Percentiles rank a stretch among this genome's conserved stretches.
These are phyloP conservation scores for Trifolium pratense DNA, from an alignment of 306 rosid genomes.

Conservation along the genomic window DNA sequence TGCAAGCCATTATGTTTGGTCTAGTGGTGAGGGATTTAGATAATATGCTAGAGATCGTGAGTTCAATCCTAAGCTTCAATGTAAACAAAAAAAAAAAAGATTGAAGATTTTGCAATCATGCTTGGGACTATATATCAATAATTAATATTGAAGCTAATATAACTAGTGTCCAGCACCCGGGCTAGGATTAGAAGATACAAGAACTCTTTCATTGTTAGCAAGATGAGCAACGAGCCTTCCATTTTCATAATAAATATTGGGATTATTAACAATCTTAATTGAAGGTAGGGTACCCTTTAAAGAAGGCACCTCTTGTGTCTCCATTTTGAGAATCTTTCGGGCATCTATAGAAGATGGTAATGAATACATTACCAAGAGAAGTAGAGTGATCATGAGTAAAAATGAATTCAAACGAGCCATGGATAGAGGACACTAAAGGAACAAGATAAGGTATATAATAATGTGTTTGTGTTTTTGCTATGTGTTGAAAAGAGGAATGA, in stretches of 20 bases:
- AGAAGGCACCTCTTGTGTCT: slow-evolving; percentile 15
- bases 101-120: not conserved
- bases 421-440: slow-evolving; percentile 9
- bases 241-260: slow-evolving; percentile 14
- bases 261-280: not conserved
- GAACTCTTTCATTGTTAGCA: slow-evolving; percentile 29
- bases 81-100: too few relatives aligned
- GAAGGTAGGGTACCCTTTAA: not conserved
- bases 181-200: slow-evolving; percentile 32
- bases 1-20: too few relatives aligned
- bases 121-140: too few relatives aligned
- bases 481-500: slow-evolving; percentile 7
- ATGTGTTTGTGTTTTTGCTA: slow-evolving; percentile 31
- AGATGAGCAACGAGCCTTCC: slow-evolving; percentile 1
- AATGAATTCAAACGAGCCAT: slow-evolving; percentile 43
- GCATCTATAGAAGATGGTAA: slow-evolving; percentile 38
- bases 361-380: slow-evolving; percentile 27
- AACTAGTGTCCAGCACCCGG: slow-evolving; percentile 39
- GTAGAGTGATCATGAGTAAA: slow-evolving; percentile 38
- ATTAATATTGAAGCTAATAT: not conserved
- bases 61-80: too few relatives aligned
- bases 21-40: too few relatives aligned
- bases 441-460: not conserved
- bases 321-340: slow-evolving; percentile 39
- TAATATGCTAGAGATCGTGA: too few relatives aligned